Conservation (phyloP, 441 rosid species). For the Corymbia citriodora region DNA sequence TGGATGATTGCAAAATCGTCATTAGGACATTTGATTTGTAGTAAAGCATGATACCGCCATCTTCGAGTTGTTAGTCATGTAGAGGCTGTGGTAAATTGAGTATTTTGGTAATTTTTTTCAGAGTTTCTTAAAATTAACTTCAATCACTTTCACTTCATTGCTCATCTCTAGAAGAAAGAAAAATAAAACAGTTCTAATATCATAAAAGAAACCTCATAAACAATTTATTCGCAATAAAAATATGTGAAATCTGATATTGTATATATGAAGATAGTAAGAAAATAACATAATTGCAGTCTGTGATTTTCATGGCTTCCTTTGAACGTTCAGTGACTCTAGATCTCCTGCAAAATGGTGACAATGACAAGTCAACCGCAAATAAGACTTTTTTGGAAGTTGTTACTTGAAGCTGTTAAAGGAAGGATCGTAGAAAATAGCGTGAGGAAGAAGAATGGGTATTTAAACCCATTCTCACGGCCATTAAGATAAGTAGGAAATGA, state of each 20-base stretch:
- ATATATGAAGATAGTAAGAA: too few species aligned
- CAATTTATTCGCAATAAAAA: too few species aligned
- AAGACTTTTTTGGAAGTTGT: neutral
- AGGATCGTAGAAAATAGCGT: neutral
- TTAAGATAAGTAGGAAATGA: too few species aligned
- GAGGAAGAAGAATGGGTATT: fast-evolving
- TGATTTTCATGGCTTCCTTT: neutral
- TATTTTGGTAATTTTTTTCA: neutral
- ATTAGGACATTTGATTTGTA: too few species aligned
- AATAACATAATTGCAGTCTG: neutral
- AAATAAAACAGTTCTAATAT: too few species aligned
- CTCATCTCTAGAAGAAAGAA: too few species aligned
- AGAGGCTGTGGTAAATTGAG: neutral
- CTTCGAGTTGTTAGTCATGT: neutral
- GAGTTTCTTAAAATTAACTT: neutral
- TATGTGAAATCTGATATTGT: too few species aligned
- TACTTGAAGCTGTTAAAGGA: neutral
- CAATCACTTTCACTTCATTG: too few species aligned
- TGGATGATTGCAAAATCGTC: too few species aligned
- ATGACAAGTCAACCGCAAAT: neutral
- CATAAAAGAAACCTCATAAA: too few species aligned
- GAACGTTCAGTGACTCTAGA: neutral
- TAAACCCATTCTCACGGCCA: too few species aligned
- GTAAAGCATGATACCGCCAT: neutral
- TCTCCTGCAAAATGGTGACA: neutral